Evolutionary conservation across 805 yeast genomes (phyloP), one percentile per base, ranked within the genome.

Genomic region (Cyberlindnera amylophila): DNA sequence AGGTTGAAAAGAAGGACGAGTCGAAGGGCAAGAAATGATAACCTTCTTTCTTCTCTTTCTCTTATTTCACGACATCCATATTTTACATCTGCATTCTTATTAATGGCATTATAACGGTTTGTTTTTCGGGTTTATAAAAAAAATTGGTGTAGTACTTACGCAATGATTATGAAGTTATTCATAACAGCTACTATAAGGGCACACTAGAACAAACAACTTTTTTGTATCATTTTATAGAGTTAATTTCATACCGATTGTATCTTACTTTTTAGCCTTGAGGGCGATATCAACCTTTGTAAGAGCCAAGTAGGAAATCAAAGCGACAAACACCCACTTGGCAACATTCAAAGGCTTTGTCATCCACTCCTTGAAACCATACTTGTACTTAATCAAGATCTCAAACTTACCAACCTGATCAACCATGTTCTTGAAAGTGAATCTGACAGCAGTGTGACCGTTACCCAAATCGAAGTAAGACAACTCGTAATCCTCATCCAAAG

Each of bases 381-480:
- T 70, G 65, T 90, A 91, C 49, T 73, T 70, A 42, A 90, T 70
- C 38, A 74, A 64, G 4, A 89, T 63, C 34, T 77, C 77, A 14
- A 78, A 66, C 32, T 66, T 66, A 46, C 74, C 69, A 58, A 86
- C 70, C 44, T 80, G 88, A 60, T 85, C 95, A 42, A 85, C 74
- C 47, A 90, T 55, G 61, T 86, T 82, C 14, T 62, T 59, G 61
- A 70, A 85, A 19, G 63, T 63, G 36, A 89, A 62, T 13, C 81
- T 74, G 12, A 86, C 74, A 49, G 85, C 82, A 14, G 86, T 79
- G 55, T 91, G 95, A 19, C 98, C 97, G 19, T 71, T 65, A 19
- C 77, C 66, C 51, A 82, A 70, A 62, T 91, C 99, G 51, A 91
- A 77, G 62, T 75, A 85, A 4, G 86, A 81, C 40, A 67, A 62